Evolutionary conservation across 2,329 filamentous ascomycete genomes (phyloP).

Genomic region (Colletotrichum euphorbiae): DNA sequence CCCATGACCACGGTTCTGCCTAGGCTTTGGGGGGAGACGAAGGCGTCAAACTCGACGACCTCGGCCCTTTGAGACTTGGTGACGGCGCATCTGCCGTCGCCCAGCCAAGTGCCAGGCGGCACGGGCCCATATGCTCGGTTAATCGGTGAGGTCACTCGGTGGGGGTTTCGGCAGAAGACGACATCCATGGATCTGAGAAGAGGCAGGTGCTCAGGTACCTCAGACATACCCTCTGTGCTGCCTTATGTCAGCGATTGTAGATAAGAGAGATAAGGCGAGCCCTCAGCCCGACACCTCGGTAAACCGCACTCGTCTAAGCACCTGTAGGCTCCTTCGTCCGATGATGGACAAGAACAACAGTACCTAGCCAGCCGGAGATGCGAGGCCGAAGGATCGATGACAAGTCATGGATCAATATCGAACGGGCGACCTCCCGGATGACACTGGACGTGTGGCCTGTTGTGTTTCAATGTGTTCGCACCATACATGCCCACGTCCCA

Average conservation of each 20-base stretch:
- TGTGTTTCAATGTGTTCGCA: conserved; percentile 23
- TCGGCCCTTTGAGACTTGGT: conserved; percentile 22
- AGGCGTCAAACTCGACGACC: conserved; percentile 16
- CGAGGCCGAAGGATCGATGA: neutral
- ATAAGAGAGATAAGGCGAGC: neutral
- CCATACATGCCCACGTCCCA: neutral
- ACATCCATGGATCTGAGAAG: no score
- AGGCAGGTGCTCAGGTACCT: no score
- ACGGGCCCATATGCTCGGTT: conserved; percentile 21
- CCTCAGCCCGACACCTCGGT: neutral
- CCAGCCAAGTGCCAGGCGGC: neutral
- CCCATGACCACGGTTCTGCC: neutral
- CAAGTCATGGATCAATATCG: no score
- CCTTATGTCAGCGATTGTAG: neutral
- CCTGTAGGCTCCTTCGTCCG: no score
- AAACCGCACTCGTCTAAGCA: neutral
- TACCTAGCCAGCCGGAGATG: neutral
- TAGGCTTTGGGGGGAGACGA: neutral
- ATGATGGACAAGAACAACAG: no score
- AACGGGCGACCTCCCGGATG: neutral
- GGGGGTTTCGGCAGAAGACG: conserved; percentile 13
- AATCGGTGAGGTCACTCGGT: conserved; percentile 28
- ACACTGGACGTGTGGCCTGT: conserved; percentile 1
- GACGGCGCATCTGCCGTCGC: neutral
- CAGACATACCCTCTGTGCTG: no score